Evolutionary conservation across 192 early-diverging fungal species (phyloP).

Genomic region (Helicostylum pulchrum): DNA sequence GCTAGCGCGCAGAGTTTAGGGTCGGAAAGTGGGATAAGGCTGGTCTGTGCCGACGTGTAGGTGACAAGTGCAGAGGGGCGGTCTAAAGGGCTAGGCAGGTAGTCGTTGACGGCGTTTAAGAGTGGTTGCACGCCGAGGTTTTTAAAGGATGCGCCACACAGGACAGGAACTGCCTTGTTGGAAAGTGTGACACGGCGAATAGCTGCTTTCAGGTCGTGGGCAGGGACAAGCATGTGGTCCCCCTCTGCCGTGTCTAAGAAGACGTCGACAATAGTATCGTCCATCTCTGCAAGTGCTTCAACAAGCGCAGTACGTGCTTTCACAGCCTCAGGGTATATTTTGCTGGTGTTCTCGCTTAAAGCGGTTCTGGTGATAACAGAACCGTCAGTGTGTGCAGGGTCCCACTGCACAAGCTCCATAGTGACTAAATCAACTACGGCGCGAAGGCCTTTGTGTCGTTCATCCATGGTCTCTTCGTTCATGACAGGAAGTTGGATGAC

Average conservation of each 20-base stretch:
- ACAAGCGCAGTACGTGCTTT: slow-evolving; percentile 67
- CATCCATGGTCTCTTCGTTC: slow-evolving; percentile 34
- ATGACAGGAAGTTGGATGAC: slow-evolving; percentile 73
- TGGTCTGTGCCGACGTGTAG: slow-evolving; percentile 37
- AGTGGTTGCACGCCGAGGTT: slow-evolving; percentile 93
- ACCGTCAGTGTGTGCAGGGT: slow-evolving; percentile 43
- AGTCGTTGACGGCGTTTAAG: slow-evolving; percentile 84
- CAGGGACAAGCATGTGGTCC: slow-evolving; percentile 67
- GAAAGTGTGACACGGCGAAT: slow-evolving; percentile 69
- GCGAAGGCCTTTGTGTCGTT: slow-evolving; percentile 49
- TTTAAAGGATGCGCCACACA: slow-evolving; percentile 83
- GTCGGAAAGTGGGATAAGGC: slow-evolving; percentile 43
- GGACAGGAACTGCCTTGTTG: slow-evolving; percentile 74
- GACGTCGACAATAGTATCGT: slow-evolving; percentile 79
- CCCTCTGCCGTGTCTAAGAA: slow-evolving; percentile 73
- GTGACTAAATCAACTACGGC: slow-evolving; percentile 72
- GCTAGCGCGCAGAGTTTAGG: slow-evolving; percentile 79
- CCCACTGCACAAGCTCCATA: slow-evolving; percentile 68
- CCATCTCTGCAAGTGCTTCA: slow-evolving; percentile 79
- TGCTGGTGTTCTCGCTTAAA: slow-evolving; percentile 25
- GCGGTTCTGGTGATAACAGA: slow-evolving; percentile 29
- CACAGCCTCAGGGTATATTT: slow-evolving; percentile 42
- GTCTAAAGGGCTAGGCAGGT: slow-evolving; percentile 80
- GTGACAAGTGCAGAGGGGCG: slow-evolving; percentile 58
- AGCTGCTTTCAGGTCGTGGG: slow-evolving; percentile 58